A percentile compares a stretch with the other conserved stretches of the same genome.
phyloP scores from a whole-genome alignment of 192 early-diverging fungal species.

The Coemansia sp. region DNA sequence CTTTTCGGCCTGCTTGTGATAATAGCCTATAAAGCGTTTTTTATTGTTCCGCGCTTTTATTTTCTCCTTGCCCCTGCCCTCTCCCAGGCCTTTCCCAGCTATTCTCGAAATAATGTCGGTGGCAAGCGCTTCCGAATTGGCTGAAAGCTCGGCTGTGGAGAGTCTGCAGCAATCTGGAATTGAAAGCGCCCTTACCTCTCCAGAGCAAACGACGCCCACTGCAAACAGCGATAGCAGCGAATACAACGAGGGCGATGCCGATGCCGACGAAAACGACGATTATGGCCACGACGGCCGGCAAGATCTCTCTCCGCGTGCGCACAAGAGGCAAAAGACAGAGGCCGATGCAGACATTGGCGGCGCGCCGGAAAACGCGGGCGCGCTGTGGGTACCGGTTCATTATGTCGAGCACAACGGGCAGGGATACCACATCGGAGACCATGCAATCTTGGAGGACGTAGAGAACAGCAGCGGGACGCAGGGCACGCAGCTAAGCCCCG shows the following conservation, averaged over 20 bases:
- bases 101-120: slow-evolving; percentile 15
- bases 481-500: slow-evolving; percentile 20
- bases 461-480: slow-evolving; percentile 30
- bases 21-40: background rate
- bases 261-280: slow-evolving; percentile 6
- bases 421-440: slow-evolving; percentile 41
- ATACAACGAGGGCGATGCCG: background rate
- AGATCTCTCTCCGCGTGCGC: background rate
- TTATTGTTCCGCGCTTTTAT: background rate
- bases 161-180: slow-evolving; percentile 4
- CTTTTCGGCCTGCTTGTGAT: background rate
- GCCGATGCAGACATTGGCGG: background rate
- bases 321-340: slow-evolving; percentile 11
- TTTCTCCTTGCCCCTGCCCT: background rate
- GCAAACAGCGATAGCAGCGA: slow-evolving; percentile 8
- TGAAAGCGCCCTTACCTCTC: slow-evolving; percentile 1
- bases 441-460: slow-evolving; percentile 31
- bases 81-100: background rate
- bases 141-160: slow-evolving; percentile 1
- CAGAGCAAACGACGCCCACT: background rate
- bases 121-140: slow-evolving; percentile 9
- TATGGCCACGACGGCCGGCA: background rate
- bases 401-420: slow-evolving; percentile 27
- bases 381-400: background rate
- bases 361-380: background rate